These are phyloP conservation scores for Tetragonia tetragonoides DNA, from an alignment of 148 eudicot genomes.

Conservation along the genomic window DNA sequence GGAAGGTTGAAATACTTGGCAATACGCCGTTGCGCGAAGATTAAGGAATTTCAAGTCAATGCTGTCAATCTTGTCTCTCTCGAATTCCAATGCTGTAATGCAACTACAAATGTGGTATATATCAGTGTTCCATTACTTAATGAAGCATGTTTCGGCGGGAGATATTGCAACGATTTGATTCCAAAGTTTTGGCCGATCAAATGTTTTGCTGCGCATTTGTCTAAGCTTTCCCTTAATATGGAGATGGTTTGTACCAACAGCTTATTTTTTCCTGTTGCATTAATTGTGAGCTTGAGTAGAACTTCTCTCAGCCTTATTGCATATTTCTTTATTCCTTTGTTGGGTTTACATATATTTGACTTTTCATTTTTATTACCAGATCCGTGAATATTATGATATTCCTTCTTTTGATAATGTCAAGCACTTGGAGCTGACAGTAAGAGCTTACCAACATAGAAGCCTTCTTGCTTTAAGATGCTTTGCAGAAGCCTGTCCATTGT, in stretches of 20 bases:
- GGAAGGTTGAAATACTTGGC: constrained; percentile 12
- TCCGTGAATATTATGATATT: not conserved
- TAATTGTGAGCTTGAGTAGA: not conserved
- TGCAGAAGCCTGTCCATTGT: constrained; percentile 2
- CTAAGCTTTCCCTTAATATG: constrained; percentile 17
- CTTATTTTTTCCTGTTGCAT: not conserved
- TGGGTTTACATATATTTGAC: no score
- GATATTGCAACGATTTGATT: not conserved
- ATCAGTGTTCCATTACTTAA: not conserved
- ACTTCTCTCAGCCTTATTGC: not conserved
- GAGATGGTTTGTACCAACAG: not conserved
- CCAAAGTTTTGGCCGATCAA: not conserved
- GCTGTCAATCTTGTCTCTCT: constrained; percentile 11
- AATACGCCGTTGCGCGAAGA: not conserved
- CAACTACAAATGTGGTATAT: not conserved
- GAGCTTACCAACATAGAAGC: not conserved
- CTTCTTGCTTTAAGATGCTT: not conserved
- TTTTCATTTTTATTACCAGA: not conserved
- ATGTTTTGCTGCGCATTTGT: not conserved
- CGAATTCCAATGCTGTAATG: not conserved
- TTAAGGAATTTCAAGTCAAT: constrained; percentile 3
- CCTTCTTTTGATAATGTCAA: constrained; percentile 9
- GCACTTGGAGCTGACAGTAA: not conserved
- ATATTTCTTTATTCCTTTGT: not conserved
- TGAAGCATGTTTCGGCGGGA: constrained; percentile 6